Percentiles rank a stretch among this genome's conserved stretches.
Conservation (phyloP, 2,329 filamentous ascomycete genomes). For the Parascedosporium putredinis region DNA sequence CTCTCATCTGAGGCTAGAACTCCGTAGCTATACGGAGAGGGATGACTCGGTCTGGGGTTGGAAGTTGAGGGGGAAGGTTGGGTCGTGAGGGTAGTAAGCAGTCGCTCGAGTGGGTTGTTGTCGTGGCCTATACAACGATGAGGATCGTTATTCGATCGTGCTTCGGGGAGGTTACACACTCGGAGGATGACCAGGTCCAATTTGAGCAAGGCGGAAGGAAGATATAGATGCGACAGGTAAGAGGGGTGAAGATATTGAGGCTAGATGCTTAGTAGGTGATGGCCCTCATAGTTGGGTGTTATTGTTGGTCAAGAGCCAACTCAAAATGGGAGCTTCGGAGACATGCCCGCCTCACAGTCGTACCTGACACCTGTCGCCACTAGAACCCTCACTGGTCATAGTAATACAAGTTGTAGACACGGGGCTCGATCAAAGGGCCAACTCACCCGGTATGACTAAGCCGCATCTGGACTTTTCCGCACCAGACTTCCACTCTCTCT, state of each 20-base stretch:
- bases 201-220: not conserved
- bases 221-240: too few relatives aligned
- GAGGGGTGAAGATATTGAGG: not conserved
- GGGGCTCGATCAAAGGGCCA: too few relatives aligned
- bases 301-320: not conserved
- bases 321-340: not conserved
- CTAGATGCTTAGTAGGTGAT: not conserved
- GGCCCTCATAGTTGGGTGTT: not conserved
- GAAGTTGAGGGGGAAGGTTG: not conserved
- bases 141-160: too few relatives aligned
- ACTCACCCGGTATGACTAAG: too few relatives aligned
- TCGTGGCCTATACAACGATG: too few relatives aligned
- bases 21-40: not conserved
- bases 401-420: too few relatives aligned
- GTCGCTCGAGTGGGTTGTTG: too few relatives aligned
- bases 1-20: not conserved
- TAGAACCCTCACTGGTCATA: not conserved
- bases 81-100: not conserved
- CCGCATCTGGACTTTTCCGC: too few relatives aligned
- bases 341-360: not conserved
- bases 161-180: too few relatives aligned
- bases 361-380: conserved; percentile 3
- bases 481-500: too few relatives aligned
- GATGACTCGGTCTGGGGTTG: not conserved
- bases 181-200: too few relatives aligned